Evolutionary conservation across 1,284 basidiomycete genomes (phyloP).

Genomic region (Ceratobasidium sp.): DNA sequence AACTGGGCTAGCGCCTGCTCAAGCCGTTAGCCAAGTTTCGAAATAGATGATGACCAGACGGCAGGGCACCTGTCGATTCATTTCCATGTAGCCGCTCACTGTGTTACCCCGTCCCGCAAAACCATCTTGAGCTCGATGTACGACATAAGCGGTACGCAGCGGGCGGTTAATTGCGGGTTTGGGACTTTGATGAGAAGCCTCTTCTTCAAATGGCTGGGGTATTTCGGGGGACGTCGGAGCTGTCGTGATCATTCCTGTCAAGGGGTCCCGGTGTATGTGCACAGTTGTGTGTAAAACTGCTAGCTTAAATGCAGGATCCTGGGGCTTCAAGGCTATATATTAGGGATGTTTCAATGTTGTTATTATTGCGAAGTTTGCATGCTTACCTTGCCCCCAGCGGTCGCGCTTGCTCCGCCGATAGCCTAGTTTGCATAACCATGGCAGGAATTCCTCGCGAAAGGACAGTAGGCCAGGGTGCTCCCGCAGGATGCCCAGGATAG

Average conservation of each 20-base stretch:
- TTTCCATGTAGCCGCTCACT: slow-evolving; percentile 80
- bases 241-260: slow-evolving; percentile 21
- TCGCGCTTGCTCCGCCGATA: slow-evolving; percentile 54
- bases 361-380: neutral
- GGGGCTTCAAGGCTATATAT: slow-evolving; percentile 11
- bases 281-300: slow-evolving; percentile 23
- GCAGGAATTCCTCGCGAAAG: slow-evolving; percentile 84
- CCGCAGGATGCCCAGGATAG: slow-evolving; percentile 72
- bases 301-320: slow-evolving; percentile 14
- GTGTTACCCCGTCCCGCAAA: slow-evolving; percentile 82
- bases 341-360: neutral
- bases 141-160: slow-evolving; percentile 28
- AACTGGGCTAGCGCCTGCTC: slow-evolving; percentile 11
- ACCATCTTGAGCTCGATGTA: slow-evolving; percentile 63
- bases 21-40: neutral
- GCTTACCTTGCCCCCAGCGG: slow-evolving; percentile 9
- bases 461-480: slow-evolving; percentile 75
- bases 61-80: slow-evolving; percentile 71
- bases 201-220: slow-evolving; percentile 20
- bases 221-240: slow-evolving; percentile 22
- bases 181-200: neutral
- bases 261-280: slow-evolving; percentile 21
- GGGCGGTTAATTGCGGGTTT: neutral
- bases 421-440: slow-evolving; percentile 86
- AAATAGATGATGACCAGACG: neutral